Conservation (phyloP, 2,329 filamentous ascomycete genomes). For the Calonectria hongkongensis region DNA sequence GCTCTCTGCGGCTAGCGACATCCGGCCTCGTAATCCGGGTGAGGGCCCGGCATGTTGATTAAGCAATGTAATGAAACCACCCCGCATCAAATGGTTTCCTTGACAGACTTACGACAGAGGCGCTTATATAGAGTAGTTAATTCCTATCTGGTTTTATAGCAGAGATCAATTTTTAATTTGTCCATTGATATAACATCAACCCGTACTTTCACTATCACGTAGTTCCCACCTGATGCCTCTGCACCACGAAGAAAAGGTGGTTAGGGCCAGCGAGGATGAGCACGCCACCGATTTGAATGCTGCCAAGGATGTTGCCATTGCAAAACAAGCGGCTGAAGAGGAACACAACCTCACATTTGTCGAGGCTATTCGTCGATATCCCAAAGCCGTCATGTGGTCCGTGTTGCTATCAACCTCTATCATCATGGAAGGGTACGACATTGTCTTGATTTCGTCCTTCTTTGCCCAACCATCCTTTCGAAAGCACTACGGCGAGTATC, state of each 20-base stretch:
- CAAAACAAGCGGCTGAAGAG: conserved; percentile 33
- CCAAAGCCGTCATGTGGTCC: conserved; percentile 33
- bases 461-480: conserved; percentile 31
- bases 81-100: no score
- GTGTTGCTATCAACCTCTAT: conserved; percentile 31
- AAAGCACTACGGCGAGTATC: conserved; percentile 27
- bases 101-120: no score
- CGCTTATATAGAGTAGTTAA: no score
- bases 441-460: conserved; percentile 31
- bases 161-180: no score
- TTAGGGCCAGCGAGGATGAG: conserved; percentile 45
- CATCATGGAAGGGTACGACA: conserved; percentile 41
- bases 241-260: conserved; percentile 42
- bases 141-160: no score
- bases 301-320: conserved; percentile 41
- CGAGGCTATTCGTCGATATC: conserved; percentile 31
- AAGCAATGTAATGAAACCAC: no score
- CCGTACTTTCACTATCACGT: not conserved
- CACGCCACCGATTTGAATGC: conserved; percentile 24
- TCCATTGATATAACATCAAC: not conserved
- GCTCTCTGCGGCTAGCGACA: no score
- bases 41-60: no score
- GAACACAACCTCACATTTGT: conserved; percentile 15
- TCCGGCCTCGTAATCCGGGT: no score
- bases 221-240: not conserved